Percentiles rank a stretch among this genome's conserved stretches.
Conservation (phyloP, 768 basidiomycete genomes). For the Leccinum incarnatum region DNA sequence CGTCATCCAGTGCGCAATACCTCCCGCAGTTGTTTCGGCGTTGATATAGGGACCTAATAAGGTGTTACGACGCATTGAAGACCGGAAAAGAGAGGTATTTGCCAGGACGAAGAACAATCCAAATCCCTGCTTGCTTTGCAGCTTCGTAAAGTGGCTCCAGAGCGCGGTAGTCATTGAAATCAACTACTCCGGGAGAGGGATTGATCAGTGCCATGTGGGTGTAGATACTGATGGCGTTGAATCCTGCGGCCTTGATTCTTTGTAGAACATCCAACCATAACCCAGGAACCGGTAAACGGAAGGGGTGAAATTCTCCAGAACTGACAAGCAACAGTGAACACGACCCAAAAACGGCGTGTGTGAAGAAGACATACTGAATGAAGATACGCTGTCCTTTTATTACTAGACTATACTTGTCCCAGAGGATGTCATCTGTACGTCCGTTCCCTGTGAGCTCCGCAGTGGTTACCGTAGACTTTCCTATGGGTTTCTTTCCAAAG, state of each 20-base stretch:
- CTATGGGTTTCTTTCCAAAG: neutral
- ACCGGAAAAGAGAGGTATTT: constrained; percentile 12
- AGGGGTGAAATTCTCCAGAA: constrained; percentile 84
- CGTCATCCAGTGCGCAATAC: constrained; percentile 69
- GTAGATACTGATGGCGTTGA: constrained; percentile 78
- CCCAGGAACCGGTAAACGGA: constrained; percentile 74
- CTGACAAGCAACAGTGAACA: constrained; percentile 33
- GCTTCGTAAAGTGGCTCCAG: constrained; percentile 71
- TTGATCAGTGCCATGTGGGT: constrained; percentile 78
- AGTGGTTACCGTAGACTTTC: constrained; percentile 1
- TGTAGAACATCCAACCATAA: constrained; percentile 83
- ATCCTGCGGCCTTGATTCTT: constrained; percentile 75
- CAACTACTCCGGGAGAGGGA: constrained; percentile 69
- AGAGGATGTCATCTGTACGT: constrained; percentile 40
- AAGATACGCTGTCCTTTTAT: constrained; percentile 70
- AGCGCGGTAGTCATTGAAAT: constrained; percentile 69
- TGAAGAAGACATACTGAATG: constrained; percentile 51
- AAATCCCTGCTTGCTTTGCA: constrained; percentile 70
- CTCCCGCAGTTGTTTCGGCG: constrained; percentile 79
- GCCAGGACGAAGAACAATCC: constrained; percentile 79
- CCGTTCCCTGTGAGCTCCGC: constrained; percentile 27
- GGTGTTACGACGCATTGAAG: neutral
- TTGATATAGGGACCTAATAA: constrained; percentile 54
- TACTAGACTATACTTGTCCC: constrained; percentile 73
- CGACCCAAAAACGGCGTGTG: neutral